These are phyloP conservation scores for Cutaneotrichosporon cutaneum DNA, from an alignment of 1,284 basidiomycete species.

Conservation along the genomic window DNA sequence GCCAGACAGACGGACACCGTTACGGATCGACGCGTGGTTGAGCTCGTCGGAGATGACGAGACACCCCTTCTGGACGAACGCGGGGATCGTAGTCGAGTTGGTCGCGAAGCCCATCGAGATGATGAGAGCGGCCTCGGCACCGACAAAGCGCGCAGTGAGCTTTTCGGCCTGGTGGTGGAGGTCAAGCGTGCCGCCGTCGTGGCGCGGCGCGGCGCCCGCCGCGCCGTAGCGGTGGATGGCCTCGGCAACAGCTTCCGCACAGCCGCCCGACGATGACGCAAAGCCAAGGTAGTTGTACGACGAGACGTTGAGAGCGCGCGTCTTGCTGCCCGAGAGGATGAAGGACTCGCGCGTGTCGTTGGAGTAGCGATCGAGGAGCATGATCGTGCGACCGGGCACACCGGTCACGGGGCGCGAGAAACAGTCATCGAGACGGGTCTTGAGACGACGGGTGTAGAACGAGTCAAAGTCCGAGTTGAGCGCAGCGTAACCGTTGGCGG, in stretches of 20 bases:
- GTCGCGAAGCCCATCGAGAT: constrained; percentile 98
- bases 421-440: constrained; percentile 91
- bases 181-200: constrained; percentile 81
- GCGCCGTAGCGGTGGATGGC: constrained; percentile 75
- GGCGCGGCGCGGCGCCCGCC: constrained; percentile 70
- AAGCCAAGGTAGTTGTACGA: constrained; percentile 99
- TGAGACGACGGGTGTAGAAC: constrained; percentile 95
- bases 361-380: constrained; percentile 79
- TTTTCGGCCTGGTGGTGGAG: constrained; percentile 79
- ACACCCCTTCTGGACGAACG: constrained; percentile 84
- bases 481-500: constrained; percentile 85
- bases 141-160: constrained; percentile 85
- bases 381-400: constrained; percentile 90
- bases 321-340: constrained; percentile 72
- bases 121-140: constrained; percentile 83
- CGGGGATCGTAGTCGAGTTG: constrained; percentile 93
- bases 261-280: constrained; percentile 87
- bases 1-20: constrained; percentile 85
- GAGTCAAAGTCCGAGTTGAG: constrained; percentile 98
- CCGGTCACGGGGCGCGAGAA: constrained; percentile 92
- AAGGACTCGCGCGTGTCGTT: constrained; percentile 80
- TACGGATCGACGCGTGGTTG: constrained; percentile 94
- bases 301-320: constrained; percentile 91
- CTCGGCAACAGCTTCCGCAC: constrained; percentile 88
- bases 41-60: constrained; percentile 96